Conservation (phyloP, 1,284 basidiomycete genomes). For the Moniliophthora roreri region DNA sequence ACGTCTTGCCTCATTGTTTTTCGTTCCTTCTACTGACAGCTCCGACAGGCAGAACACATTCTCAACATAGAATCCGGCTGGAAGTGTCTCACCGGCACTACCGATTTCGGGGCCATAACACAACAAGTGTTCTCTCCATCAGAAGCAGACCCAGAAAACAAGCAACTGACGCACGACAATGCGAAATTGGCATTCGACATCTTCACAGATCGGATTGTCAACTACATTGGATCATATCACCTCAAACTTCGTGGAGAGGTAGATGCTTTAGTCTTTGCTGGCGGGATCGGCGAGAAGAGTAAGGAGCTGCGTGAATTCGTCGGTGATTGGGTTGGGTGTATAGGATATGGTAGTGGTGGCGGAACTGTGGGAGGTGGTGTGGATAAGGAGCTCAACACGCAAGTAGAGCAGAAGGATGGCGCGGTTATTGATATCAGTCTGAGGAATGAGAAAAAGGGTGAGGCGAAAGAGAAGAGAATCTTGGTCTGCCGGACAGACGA, state of each 20-base stretch:
- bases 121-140: conserved; percentile 24
- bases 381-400: conserved; percentile 37
- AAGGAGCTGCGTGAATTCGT: conserved; percentile 61
- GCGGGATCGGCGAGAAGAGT: conserved; percentile 82
- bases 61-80: conserved; percentile 76
- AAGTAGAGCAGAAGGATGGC: conserved; percentile 28
- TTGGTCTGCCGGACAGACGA: conserved; percentile 69
- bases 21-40: neutral
- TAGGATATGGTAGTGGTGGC: conserved; percentile 70
- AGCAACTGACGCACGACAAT: conserved; percentile 18
- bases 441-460: conserved; percentile 22
- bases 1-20: conserved; percentile 8
- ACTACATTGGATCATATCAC: conserved; percentile 74
- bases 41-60: conserved; percentile 79
- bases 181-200: conserved; percentile 65
- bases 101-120: conserved; percentile 71
- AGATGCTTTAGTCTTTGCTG: conserved; percentile 83
- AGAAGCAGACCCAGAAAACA: conserved; percentile 28
- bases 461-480: conserved; percentile 36
- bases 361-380: too few species aligned
- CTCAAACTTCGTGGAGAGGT: conserved; percentile 66
- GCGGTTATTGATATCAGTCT: conserved; percentile 49
- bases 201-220: conserved; percentile 73
- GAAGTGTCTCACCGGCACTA: conserved; percentile 77
- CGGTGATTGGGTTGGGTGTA: conserved; percentile 47